Evolutionary conservation across 306 rosid genomes (phyloP).

Genomic region (Crataegus laevigata): DNA sequence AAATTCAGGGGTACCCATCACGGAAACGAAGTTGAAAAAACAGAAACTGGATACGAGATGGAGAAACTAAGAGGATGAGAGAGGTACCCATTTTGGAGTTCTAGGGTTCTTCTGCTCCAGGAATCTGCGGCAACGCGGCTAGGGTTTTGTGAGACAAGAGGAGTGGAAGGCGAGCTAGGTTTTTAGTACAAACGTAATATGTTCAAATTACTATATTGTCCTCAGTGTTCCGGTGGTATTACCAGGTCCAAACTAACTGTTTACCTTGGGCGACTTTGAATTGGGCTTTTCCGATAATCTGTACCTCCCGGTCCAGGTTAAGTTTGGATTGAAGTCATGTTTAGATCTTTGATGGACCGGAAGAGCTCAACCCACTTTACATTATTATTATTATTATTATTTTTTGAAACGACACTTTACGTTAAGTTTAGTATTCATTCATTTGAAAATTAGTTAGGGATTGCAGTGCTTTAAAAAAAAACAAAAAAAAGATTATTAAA

Average conservation of each 20-base stretch:
- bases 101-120: background rate
- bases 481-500: no score
- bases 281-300: background rate
- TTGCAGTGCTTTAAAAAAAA: no score
- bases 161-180: background rate
- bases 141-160: background rate
- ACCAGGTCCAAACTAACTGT: background rate
- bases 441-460: no score
- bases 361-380: no score
- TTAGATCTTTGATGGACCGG: background rate
- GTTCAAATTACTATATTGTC: background rate
- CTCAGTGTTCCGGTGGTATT: background rate
- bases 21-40: background rate
- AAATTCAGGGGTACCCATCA: constrained; percentile 1
- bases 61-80: background rate
- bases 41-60: background rate
- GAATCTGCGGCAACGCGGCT: constrained; percentile 2
- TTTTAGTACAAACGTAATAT: constrained; percentile 13
- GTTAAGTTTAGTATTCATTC: no score
- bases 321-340: background rate
- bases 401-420: no score
- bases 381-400: no score
- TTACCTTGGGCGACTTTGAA: background rate
- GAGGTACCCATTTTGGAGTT: constrained; percentile 29
- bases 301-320: background rate